Percentiles rank a stretch among this genome's conserved stretches.
Conservation (phyloP, 1,284 basidiomycete species). For the Fomes fomentarius region DNA sequence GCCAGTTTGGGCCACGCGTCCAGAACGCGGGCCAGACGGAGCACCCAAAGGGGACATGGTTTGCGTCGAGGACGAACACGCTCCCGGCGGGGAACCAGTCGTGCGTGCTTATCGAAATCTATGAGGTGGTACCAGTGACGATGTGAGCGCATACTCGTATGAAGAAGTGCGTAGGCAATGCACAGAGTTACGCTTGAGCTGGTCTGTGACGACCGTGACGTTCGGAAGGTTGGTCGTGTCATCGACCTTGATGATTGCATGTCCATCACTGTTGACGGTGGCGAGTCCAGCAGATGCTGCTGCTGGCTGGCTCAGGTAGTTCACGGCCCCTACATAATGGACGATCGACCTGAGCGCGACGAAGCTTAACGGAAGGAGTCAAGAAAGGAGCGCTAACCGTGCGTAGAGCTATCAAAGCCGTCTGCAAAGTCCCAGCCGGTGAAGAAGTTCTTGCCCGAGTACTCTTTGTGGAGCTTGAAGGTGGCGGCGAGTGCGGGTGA, state of each 20-base stretch:
- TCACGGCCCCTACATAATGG: conserved; percentile 26
- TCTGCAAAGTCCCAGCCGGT: conserved; percentile 59
- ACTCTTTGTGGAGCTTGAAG: conserved; percentile 31
- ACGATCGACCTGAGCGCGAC: no score
- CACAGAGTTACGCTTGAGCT: conserved; percentile 71
- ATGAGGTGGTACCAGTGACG: no score
- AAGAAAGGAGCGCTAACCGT: conserved; percentile 30
- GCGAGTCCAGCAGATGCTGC: conserved; percentile 52
- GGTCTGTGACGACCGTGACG: no score
- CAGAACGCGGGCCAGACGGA: conserved; percentile 56
- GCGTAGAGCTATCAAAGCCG: conserved; percentile 52
- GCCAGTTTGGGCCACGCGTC: conserved; percentile 48
- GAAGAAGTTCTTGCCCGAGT: conserved; percentile 50
- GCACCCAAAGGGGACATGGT: conserved; percentile 68
- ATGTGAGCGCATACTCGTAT: no score
- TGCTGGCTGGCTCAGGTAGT: conserved; percentile 33
- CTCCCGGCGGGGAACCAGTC: conserved; percentile 54
- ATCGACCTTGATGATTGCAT: conserved; percentile 70
- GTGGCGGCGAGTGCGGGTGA: conserved; percentile 6
- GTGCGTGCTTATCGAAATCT: conserved; percentile 55
- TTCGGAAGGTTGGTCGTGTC: conserved; percentile 44
- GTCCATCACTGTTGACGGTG: conserved; percentile 51
- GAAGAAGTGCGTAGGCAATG: no score
- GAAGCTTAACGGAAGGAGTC: no score
- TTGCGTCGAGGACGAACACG: conserved; percentile 61